These are phyloP conservation scores for Novymonas esmeraldas DNA, from an alignment of 208 protist genomes.

Conservation along the genomic window DNA sequence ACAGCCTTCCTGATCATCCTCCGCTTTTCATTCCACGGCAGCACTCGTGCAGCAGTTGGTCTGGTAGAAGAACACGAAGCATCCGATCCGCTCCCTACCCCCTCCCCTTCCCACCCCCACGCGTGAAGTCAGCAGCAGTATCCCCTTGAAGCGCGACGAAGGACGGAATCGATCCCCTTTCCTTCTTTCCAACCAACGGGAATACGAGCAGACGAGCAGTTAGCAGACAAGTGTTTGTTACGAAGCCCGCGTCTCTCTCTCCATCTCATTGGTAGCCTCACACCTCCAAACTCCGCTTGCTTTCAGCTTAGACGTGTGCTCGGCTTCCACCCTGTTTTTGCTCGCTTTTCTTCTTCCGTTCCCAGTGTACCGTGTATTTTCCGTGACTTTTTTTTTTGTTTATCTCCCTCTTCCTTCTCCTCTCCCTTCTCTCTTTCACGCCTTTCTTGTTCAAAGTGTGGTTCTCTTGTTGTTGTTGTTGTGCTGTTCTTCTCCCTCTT, in stretches of 20 bases:
- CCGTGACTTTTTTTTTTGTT: conserved; percentile 29
- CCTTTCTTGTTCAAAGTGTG: conserved; percentile 7
- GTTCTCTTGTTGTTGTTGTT: not conserved
- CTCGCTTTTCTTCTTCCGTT: no score
- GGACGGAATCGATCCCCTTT: no score
- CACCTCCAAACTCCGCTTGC: no score
- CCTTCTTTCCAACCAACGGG: no score
- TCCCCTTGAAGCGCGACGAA: no score
- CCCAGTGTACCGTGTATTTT: conserved; percentile 2
- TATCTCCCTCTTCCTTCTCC: conserved; percentile 12
- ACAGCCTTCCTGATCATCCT: not conserved
- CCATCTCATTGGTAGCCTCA: no score
- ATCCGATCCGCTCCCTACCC: no score
- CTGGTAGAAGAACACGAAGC: not conserved
- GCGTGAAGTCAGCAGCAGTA: not conserved
- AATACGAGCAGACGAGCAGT: no score
- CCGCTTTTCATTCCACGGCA: not conserved
- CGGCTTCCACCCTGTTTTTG: no score
- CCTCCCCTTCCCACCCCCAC: not conserved
- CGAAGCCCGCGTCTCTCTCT: no score
- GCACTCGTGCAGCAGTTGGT: not conserved
- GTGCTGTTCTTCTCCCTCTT: not conserved
- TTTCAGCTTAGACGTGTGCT: no score
- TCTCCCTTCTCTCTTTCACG: conserved; percentile 11
- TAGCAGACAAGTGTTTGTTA: no score